A percentile compares a stretch with the other conserved stretches of the same genome.
Evolutionary conservation across 108 stramenopile genomes (phyloP).

Genomic region (Nannochloropsis salina): DNA sequence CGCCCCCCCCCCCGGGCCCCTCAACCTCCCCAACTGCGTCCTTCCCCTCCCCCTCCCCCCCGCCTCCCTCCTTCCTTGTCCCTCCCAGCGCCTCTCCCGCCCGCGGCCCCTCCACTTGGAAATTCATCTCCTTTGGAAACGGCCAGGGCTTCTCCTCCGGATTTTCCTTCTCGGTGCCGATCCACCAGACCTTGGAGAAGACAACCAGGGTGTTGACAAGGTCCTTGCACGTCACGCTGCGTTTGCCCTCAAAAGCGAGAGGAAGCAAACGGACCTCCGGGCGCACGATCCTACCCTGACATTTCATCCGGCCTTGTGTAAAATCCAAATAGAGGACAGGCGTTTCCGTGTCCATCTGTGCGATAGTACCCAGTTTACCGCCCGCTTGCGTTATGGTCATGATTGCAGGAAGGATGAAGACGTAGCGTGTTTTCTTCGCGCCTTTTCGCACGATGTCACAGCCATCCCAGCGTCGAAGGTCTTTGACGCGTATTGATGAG

Average conservation of each 20-base stretch:
- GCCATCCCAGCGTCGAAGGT: not conserved
- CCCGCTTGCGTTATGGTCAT: not conserved
- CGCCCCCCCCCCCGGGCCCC: not conserved
- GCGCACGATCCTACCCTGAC: not conserved
- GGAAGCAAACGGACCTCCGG: not conserved
- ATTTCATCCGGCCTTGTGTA: not conserved
- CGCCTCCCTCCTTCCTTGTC: not conserved
- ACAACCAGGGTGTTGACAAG: not conserved
- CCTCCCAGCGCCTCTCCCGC: not conserved
- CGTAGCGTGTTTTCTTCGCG: not conserved
- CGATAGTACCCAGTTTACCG: not conserved
- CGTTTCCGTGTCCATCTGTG: not conserved
- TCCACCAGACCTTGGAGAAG: not conserved
- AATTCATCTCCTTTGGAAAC: not conserved
- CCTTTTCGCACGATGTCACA: conserved; percentile 2
- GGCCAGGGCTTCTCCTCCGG: not conserved
- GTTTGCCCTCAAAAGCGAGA: not conserved
- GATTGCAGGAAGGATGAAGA: not conserved
- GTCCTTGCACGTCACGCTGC: conserved; percentile 7
- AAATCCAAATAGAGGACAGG: conserved; percentile 13
- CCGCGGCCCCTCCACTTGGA: not conserved
- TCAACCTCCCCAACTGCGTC: not conserved
- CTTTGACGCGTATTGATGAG: not conserved
- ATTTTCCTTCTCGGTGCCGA: not conserved
- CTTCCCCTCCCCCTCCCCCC: not conserved